Percentiles rank a stretch among this genome's conserved stretches.
Evolutionary conservation across 2,329 filamentous ascomycete genomes (phyloP).

Genomic region (Diaporthe velutina): DNA sequence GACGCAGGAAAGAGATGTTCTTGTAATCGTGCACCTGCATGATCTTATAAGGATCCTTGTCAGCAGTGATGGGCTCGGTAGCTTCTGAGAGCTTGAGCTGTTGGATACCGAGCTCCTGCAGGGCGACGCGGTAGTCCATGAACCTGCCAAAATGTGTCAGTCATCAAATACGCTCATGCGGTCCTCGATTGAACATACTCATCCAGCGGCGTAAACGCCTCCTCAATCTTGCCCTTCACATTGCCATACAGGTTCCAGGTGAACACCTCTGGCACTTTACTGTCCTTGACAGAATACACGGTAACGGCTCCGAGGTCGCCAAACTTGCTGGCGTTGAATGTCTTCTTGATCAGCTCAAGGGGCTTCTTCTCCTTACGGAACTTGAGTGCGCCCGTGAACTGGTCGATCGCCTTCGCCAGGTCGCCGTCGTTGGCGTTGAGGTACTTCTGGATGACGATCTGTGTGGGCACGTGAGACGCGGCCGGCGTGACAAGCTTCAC

Average conservation of each 20-base stretch:
- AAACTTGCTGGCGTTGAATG: slow-evolving; percentile 79
- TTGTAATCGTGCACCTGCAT: slow-evolving; percentile 95
- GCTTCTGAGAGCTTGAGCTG: slow-evolving; percentile 79
- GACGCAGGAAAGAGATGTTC: slow-evolving; percentile 86
- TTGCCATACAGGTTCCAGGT: slow-evolving; percentile 96
- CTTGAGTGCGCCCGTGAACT: slow-evolving; percentile 82
- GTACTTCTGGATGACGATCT: slow-evolving; percentile 92
- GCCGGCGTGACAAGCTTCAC: slow-evolving; percentile 71
- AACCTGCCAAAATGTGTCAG: slow-evolving; percentile 68
- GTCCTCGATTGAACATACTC: slow-evolving; percentile 69
- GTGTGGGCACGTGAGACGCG: slow-evolving; percentile 74
- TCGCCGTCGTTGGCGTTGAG: slow-evolving; percentile 89
- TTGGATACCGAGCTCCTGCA: slow-evolving; percentile 79
- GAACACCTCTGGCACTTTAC: slow-evolving; percentile 67
- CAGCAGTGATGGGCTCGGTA: slow-evolving; percentile 78
- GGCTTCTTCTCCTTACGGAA: slow-evolving; percentile 87
- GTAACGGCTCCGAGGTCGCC: slow-evolving; percentile 85
- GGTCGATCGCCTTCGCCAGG: slow-evolving; percentile 78
- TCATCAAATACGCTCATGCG: too few relatives aligned
- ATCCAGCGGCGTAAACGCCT: slow-evolving; percentile 84
- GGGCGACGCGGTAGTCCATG: slow-evolving; percentile 86
- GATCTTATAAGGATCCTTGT: slow-evolving; percentile 88
- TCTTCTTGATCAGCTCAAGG: slow-evolving; percentile 71
- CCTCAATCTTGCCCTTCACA: slow-evolving; percentile 82
- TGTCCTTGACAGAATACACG: slow-evolving; percentile 67